Base-by-base conservation (phyloP, 164 flowering plant species). In the Magnolia officinalis region DNA sequence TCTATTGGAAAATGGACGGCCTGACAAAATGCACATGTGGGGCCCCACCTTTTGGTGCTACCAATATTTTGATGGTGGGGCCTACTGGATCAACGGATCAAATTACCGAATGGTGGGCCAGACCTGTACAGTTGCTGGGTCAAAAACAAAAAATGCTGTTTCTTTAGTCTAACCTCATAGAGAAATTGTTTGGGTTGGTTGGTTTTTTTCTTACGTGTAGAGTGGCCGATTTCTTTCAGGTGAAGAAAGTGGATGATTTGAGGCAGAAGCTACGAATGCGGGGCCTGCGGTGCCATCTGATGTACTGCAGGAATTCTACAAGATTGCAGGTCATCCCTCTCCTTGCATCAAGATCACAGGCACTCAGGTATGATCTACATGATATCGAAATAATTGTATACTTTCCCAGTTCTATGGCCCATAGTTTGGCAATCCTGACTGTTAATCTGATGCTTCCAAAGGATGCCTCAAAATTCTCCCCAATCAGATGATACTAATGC, bases 191-290 rank as follows among this genome's bases (percentile, higher is more conserved):
- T 55, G 61, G 61, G 10, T 55, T 14, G 61, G 10, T 19, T 67
- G 66, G 2, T 71, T 63, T 81, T 71, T 14, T 55, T 63, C 61
- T 8, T 20, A 72, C 66, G 49, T 21, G 50, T 72, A 24, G 61
- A 61, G 13, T 70, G 78, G 2, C 67, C 52, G 24, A 5, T 69
- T 10, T 76, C 75, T 74, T 80, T 77, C 85, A 95, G 98, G 97
- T 85, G 6, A 90, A 72, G 84, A 88, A 76, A 80, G 90, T 93
- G 55, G 95, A 95, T 84, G 97, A 93, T 72, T 72, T 93, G 88
- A 87, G 98, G 80, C 98, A 92, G 85, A 95, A 90, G 87, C 92
- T 93, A 49, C 82, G 99, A 77, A 89, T 95, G 95, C 84, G 97
- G 37, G 99, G 98, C 10, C 93, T 93, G 1, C 93, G 99, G 21